Conservation (phyloP, 495 filamentous ascomycete genomes). For the Filosporella fistucella region DNA sequence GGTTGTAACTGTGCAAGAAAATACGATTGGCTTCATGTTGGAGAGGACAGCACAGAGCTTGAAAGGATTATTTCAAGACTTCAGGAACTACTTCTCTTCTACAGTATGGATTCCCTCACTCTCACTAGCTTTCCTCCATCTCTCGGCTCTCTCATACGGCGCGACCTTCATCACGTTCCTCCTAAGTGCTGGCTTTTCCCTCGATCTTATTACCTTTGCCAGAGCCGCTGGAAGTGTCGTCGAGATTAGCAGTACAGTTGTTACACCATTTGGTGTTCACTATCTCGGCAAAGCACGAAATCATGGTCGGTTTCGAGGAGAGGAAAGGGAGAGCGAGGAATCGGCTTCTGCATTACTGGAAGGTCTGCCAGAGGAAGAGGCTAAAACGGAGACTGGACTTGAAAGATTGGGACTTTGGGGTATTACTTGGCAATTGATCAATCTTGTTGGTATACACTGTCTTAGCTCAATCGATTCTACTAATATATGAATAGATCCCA, state of each 20-base stretch:
- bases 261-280: conserved; percentile 33
- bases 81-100: conserved; percentile 36
- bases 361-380: neutral
- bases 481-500: conserved; percentile 28
- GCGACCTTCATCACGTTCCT: conserved; percentile 59
- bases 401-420: conserved; percentile 40
- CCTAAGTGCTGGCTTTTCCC: conserved; percentile 47
- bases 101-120: conserved; percentile 50
- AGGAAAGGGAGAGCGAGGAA: neutral
- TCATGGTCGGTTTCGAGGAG: conserved; percentile 13
- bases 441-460: conserved; percentile 28
- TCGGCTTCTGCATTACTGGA: neutral
- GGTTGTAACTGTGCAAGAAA: conserved; percentile 5
- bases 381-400: conserved; percentile 29
- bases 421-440: conserved; percentile 33
- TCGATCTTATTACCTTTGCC: conserved; percentile 47
- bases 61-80: conserved; percentile 22
- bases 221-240: conserved; percentile 47
- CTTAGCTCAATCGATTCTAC: conserved; percentile 3
- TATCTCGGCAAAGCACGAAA: conserved; percentile 26
- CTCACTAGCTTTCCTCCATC: conserved; percentile 48
- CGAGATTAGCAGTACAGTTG: conserved; percentile 44
- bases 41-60: neutral
- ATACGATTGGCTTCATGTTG: neutral
- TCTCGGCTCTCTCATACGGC: conserved; percentile 55